These are phyloP conservation scores for sorghum (Sorghum bicolor) DNA, from an alignment of 176 grass and related monocot genomes.

Conservation along the genomic window DNA sequence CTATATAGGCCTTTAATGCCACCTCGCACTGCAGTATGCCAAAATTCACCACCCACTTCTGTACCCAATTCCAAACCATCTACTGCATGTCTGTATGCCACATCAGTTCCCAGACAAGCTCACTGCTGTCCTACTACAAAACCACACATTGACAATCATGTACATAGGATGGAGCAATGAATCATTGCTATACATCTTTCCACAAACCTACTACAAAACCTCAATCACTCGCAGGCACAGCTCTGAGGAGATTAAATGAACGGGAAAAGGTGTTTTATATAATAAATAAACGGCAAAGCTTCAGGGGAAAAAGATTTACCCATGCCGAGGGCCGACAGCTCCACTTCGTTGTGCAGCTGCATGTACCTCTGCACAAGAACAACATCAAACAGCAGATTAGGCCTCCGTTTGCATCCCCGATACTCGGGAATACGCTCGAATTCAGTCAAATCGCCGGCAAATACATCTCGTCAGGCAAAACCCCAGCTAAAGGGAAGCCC, in stretches of 20 bases:
- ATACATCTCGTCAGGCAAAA: background rate
- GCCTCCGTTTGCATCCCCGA: background rate
- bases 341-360: conserved; percentile 71
- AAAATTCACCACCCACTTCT: background rate
- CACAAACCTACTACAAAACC: background rate
- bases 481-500: background rate
- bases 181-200: background rate
- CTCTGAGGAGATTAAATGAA: background rate
- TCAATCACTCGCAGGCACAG: background rate
- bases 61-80: too few species aligned
- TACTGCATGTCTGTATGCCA: background rate
- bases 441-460: conserved; percentile 8
- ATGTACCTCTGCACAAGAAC: conserved; percentile 70
- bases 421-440: background rate
- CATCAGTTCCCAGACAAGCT: background rate
- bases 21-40: background rate
- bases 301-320: conserved; percentile 44
- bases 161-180: background rate
- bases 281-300: background rate
- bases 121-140: background rate
- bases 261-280: background rate
- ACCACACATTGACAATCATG: background rate
- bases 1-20: background rate
- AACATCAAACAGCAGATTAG: conserved; percentile 24
- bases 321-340: conserved; percentile 87